Percentiles rank a stretch among this genome's conserved stretches.
These are phyloP conservation scores for Aspergillus clavatus DNA, from an alignment of 2,329 filamentous ascomycete species.

Conservation along the genomic window DNA sequence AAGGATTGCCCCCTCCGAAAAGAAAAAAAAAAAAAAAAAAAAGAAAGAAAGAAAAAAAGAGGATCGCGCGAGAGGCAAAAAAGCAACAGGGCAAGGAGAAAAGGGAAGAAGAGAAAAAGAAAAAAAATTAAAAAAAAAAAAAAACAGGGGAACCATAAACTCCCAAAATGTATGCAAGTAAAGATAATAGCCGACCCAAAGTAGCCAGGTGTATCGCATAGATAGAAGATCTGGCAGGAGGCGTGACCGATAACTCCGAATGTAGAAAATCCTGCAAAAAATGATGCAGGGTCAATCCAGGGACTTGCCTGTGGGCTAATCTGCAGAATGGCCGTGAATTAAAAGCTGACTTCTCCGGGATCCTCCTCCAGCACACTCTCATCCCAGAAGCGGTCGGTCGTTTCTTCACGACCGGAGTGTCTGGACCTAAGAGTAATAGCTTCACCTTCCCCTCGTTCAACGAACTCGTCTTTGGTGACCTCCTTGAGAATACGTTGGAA, in stretches of 20 bases:
- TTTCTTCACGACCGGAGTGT: slow-evolving; percentile 25
- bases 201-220: neutral
- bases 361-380: slow-evolving; percentile 42
- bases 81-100: slow-evolving; percentile 6
- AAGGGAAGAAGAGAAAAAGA: slow-evolving; percentile 9
- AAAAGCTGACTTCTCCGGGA: slow-evolving; percentile 42
- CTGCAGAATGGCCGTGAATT: too few relatives aligned
- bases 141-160: slow-evolving; percentile 9
- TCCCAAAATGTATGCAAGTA: slow-evolving; percentile 16
- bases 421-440: slow-evolving; percentile 35
- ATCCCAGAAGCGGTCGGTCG: slow-evolving; percentile 36
- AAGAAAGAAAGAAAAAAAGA: too few relatives aligned
- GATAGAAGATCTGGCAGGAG: slow-evolving; percentile 7
- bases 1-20: too few relatives aligned
- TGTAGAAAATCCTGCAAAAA: slow-evolving; percentile 3
- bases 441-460: slow-evolving; percentile 43
- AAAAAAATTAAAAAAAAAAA: slow-evolving; percentile 7
- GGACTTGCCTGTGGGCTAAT: too few relatives aligned
- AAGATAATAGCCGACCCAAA: slow-evolving; percentile 13
- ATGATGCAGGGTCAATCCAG: too few relatives aligned
- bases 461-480: slow-evolving; percentile 48
- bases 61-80: too few relatives aligned
- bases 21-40: too few relatives aligned
- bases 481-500: slow-evolving; percentile 85
- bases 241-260: slow-evolving; percentile 15